Evolutionary conservation across 306 rosid species (phyloP), one percentile per base, ranked within the genome.

Genomic region (Cucumis melo): DNA sequence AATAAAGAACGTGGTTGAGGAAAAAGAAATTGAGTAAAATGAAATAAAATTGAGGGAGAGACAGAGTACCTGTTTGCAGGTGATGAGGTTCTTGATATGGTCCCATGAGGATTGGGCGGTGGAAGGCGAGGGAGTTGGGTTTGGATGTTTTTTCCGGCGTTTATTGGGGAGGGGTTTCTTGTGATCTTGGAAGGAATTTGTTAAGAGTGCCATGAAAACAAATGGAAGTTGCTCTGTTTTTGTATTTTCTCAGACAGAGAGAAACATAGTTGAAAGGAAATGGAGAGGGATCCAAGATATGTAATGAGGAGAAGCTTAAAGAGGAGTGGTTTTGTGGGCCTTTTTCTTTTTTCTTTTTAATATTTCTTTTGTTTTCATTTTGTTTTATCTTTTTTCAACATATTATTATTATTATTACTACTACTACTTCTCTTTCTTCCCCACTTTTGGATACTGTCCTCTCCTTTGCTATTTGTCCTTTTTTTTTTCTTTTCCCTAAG

Each of bases 61-160:
- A 32, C 8, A 44, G 14, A 44, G 50, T 44, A 48, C 80, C 85
- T 95, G 96, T 78, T 92, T 95, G 80, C 99, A 95, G 70, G 89
- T 86, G 19, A 95, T 80, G 15, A 95, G 85, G 84, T 86, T 95
- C 85, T 95, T 95, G 79, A 95, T 80, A 78, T 95, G 99, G 74
- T 90, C 97, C 99, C 99, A 95, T 57, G 99, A 90, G 46, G 95
- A 78, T 4, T 34, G 48, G 24, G 24, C 71, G 23, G 70, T 7
- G 24, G 71, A 9, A 2, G 44, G 23, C 0, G 70, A 21, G 6
- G 36, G 83, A 0, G 84, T 48, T 42, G 84, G 83, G 19, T 84
- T 87, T 42, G 85, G 84, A 20, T 84, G 77, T 44, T 81, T 75
- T 1, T 82, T 53, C 23, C 76, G 82, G 1, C 78, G 81, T 13